Percentiles rank a stretch among this genome's conserved stretches.
phyloP scores from a whole-genome alignment of 108 stramenopile genomes.

The Skeletonema menzelii region DNA sequence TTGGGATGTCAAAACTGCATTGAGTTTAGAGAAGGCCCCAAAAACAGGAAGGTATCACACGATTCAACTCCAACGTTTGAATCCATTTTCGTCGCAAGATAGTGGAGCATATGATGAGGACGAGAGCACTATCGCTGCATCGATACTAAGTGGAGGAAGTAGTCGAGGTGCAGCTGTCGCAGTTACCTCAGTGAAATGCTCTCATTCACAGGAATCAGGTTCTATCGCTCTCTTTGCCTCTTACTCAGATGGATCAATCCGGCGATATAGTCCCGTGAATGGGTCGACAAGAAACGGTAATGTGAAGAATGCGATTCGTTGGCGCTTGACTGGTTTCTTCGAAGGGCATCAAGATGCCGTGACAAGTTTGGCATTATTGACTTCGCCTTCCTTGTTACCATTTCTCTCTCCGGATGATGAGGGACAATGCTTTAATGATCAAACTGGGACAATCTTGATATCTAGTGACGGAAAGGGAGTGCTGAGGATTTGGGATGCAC shows the following conservation, averaged over 20 bases:
- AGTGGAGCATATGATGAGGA: neutral
- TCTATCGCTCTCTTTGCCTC: conserved; percentile 17
- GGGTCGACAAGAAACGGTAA: neutral
- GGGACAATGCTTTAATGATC: neutral
- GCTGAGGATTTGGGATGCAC: conserved; percentile 17
- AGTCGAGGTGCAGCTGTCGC: conserved; percentile 2
- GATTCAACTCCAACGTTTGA: conserved; percentile 14
- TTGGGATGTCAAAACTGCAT: conserved; percentile 29
- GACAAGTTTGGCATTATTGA: conserved; percentile 16
- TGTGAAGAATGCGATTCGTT: conserved; percentile 24
- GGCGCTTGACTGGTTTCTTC: conserved; percentile 24
- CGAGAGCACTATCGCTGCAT: neutral
- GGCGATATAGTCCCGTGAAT: conserved; percentile 30
- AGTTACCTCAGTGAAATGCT: conserved; percentile 27
- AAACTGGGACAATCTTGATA: conserved; percentile 12
- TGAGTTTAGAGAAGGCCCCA: conserved; percentile 22
- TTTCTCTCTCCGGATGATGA: conserved; percentile 4
- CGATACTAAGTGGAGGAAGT: neutral
- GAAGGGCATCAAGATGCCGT: neutral
- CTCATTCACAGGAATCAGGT: neutral
- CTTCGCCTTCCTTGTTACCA: conserved; percentile 2
- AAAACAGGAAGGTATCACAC: conserved; percentile 31
- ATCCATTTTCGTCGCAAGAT: neutral
- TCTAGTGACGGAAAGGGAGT: conserved; percentile 8
- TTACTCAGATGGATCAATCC: conserved; percentile 25